These are phyloP conservation scores for Globisporangium spinosum DNA, from an alignment of 352 stramenopile species.

Conservation along the genomic window DNA sequence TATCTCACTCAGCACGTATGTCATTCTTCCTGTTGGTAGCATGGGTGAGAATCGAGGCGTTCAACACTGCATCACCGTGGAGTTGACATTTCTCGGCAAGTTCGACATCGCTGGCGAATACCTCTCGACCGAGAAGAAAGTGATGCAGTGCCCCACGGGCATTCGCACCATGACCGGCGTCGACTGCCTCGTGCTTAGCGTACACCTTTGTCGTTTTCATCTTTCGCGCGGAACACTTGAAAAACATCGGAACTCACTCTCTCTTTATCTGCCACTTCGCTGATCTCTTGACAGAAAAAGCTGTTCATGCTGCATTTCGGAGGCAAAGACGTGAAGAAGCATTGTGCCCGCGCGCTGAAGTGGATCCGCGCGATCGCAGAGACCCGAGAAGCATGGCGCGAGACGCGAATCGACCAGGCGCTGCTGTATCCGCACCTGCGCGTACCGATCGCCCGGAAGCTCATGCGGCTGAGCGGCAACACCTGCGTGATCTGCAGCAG, in stretches of 20 bases:
- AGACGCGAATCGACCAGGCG: slow-evolving; percentile 71
- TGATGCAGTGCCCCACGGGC: slow-evolving; percentile 60
- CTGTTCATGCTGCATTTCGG: slow-evolving; percentile 70
- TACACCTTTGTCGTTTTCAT: slow-evolving; percentile 18
- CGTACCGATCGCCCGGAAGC: slow-evolving; percentile 75
- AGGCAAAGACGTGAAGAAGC: slow-evolving; percentile 61
- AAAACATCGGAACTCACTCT: neutral
- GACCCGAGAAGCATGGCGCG: slow-evolving; percentile 62
- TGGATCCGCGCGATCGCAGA: slow-evolving; percentile 48
- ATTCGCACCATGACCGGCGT: slow-evolving; percentile 71
- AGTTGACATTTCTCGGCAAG: slow-evolving; percentile 75
- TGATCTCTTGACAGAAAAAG: slow-evolving; percentile 40
- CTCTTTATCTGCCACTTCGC: neutral
- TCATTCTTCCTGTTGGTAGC: slow-evolving; percentile 17
- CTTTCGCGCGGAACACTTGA: neutral
- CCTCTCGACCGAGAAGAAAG: slow-evolving; percentile 67
- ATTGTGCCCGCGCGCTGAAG: slow-evolving; percentile 40
- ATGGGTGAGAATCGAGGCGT: slow-evolving; percentile 57
- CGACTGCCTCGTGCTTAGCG: slow-evolving; percentile 68
- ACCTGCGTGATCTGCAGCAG: slow-evolving; percentile 71
- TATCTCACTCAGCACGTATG: neutral
- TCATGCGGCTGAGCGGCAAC: slow-evolving; percentile 83
- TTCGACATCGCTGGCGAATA: slow-evolving; percentile 82
- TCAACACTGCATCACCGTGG: slow-evolving; percentile 64
- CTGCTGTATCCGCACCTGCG: slow-evolving; percentile 63